Evolutionary conservation across 2,329 filamentous ascomycete species (phyloP), one percentile per base, ranked within the genome.

Genomic region (Trichoderma polysporum): DNA sequence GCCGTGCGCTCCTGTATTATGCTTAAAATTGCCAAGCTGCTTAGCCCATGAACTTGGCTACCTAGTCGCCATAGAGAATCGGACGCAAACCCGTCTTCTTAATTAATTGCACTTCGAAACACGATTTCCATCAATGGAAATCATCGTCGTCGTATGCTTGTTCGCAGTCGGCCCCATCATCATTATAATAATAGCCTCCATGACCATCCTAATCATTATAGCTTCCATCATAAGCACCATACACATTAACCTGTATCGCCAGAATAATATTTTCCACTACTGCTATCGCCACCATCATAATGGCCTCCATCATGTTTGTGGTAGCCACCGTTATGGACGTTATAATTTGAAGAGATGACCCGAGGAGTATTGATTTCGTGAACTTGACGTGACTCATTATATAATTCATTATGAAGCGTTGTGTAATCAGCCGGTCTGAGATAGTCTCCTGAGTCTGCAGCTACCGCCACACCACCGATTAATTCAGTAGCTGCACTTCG

Each of bases 1-100:
- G 57, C 47, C 33, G 27, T 22, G 45, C 45, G 57, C 41, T 45
- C 41, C 57, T 49, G 25, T 33, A 49, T 60, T 60, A 60, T 60
- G 57, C 57, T 60, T 60, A 60, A 37, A 37, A 49, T 27, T 19
- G 10, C 59, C n/a, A 19, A 35, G 15, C 45, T 9, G 31, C 41
- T 33, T 45, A 13, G n/a, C 45, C 45, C 10, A 22, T 22, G 7
- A 13, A 25, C n/a, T 13, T 22, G 41, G 25, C 47, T 6, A 3
- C 19, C 4, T 50, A 27, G 41, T 60, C 19, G 31, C 41, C 6
- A 13, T 31, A 8, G 15, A 17, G 3, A 39, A 15, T 4, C 19
- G 7, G n/a, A 45, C 6, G 22, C 29, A 25, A 27, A 52, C 6
- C 25, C 19, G 45, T 39, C 29, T 15, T 52, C 13, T 52, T 19